Base-by-base conservation (phyloP, 106 monocot species). In the Dioscorea zingiberensis region DNA sequence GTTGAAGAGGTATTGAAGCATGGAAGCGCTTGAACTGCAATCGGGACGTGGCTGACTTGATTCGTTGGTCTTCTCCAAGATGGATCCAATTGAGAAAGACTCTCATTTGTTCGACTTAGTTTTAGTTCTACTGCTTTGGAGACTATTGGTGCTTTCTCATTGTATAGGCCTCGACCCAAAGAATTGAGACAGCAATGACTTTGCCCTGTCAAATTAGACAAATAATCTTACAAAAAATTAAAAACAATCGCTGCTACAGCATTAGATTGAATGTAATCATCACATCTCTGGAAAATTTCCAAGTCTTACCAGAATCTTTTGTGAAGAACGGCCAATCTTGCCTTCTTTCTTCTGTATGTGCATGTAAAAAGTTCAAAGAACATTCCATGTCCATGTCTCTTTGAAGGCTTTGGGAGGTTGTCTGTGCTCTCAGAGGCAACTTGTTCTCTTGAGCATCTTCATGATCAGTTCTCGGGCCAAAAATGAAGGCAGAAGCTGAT, bases 221-320 rank as follows among this genome's bases (percentile, higher is more conserved):
- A 38, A 38, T 38, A 38, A 38, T 38, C 38, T 38, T 10, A 38
- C 38, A 38, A 38, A 38, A 6, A 38, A 38, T 1, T 38, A 38
- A 38, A 38, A 6, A 38, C 10, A 38, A 2, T n/a, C n/a, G n/a
- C n/a, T n/a, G n/a, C n/a, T n/a, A n/a, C n/a, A n/a, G n/a, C n/a
- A n/a, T n/a, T n/a, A n/a, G n/a, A n/a, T n/a, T n/a, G n/a, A n/a
- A n/a, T n/a, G n/a, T n/a, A n/a, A n/a, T n/a, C n/a, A n/a, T 2
- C 38, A 38, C 4, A 38, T 6, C 10, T 38, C 10, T 6, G 38
- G 10, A 38, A 10, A 38, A 38, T 2, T 2, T 38, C 4, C 4
- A 38, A 38, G 38, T 44, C 76, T 79, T 78, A 88, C 84, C 77
- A 58, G 76, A 49, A 69, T 70, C 77, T 73, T 57, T 69, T 49